These are phyloP conservation scores for Aspergillus novoparasiticus DNA, from an alignment of 2,329 filamentous ascomycete species.

Conservation along the genomic window DNA sequence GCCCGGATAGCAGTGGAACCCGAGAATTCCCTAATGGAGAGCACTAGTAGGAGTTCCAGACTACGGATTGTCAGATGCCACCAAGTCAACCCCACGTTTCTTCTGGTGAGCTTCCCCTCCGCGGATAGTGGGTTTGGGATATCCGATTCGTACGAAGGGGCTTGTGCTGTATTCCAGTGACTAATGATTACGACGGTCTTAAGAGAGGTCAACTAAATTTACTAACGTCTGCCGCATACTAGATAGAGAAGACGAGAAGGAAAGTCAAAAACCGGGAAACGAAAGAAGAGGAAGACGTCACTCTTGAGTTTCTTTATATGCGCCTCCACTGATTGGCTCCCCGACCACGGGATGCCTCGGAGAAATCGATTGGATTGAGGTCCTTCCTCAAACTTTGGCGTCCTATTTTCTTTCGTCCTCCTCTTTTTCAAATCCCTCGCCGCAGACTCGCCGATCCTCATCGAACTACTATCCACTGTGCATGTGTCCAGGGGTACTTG, in stretches of 20 bases:
- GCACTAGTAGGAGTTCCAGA: not conserved
- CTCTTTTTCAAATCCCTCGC: constrained; percentile 3
- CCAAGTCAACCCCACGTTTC: not conserved
- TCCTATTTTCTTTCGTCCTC: constrained; percentile 9
- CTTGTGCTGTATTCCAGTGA: not conserved
- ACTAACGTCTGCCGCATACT: not conserved
- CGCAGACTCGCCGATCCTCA: not conserved
- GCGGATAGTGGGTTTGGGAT: not conserved
- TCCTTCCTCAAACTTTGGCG: not conserved
- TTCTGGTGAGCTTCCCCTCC: not conserved
- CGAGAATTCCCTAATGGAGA: constrained; percentile 7
- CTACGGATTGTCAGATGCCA: not conserved
- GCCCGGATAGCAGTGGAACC: constrained; percentile 1
- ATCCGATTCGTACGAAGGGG: not conserved
- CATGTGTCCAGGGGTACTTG: not conserved
- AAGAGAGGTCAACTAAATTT: not conserved
- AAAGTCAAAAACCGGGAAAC: not conserved
- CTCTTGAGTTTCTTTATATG: constrained; percentile 18
- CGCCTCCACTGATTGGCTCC: constrained; percentile 19
- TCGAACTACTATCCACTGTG: not conserved
- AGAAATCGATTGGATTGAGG: not conserved
- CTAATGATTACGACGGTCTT: not conserved
- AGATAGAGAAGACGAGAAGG: not conserved
- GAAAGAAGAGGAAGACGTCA: constrained; percentile 13
- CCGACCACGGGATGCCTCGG: constrained; percentile 21